Percentiles rank a stretch among this genome's conserved stretches.
Evolutionary conservation across 805 yeast genomes (phyloP).

Genomic region (Saccharomycopsis fermentans): DNA sequence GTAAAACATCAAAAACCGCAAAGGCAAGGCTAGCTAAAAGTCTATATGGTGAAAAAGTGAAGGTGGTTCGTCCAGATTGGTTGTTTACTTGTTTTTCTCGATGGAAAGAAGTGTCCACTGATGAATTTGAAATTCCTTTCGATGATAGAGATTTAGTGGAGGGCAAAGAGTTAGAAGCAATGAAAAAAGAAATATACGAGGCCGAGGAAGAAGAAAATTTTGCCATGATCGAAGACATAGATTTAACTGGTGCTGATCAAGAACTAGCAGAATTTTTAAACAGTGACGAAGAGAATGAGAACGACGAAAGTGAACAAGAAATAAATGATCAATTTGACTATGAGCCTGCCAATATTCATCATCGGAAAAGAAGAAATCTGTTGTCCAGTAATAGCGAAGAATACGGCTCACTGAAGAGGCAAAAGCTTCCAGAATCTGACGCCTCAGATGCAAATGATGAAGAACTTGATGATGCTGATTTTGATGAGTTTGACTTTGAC

Average conservation of each 20-base stretch:
- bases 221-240: conserved; percentile 12
- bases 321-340: neutral
- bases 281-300: conserved; percentile 13
- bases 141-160: conserved; percentile 35
- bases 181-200: conserved; percentile 9
- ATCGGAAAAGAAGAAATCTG: conserved; percentile 1
- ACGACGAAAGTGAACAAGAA: conserved; percentile 13
- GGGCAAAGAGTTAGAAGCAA: conserved; percentile 6
- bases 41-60: conserved; percentile 47
- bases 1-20: conserved; percentile 69
- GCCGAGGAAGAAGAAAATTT: conserved; percentile 9
- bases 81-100: conserved; percentile 70
- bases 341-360: neutral
- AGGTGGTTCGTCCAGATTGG: conserved; percentile 91
- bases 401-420: neutral
- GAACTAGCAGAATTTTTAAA: conserved; percentile 15
- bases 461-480: conserved; percentile 21
- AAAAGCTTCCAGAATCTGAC: neutral
- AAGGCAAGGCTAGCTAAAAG: conserved; percentile 76
- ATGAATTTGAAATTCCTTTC: conserved; percentile 44
- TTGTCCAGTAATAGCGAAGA: neutral
- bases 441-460: conserved; percentile 3
- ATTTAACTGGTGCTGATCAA: conserved; percentile 13
- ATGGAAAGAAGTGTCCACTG: conserved; percentile 66
- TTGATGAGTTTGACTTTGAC: conserved; percentile 26